Conservation (phyloP, 2,329 filamentous ascomycete species). For the Pseudopithomyces chartarum region DNA sequence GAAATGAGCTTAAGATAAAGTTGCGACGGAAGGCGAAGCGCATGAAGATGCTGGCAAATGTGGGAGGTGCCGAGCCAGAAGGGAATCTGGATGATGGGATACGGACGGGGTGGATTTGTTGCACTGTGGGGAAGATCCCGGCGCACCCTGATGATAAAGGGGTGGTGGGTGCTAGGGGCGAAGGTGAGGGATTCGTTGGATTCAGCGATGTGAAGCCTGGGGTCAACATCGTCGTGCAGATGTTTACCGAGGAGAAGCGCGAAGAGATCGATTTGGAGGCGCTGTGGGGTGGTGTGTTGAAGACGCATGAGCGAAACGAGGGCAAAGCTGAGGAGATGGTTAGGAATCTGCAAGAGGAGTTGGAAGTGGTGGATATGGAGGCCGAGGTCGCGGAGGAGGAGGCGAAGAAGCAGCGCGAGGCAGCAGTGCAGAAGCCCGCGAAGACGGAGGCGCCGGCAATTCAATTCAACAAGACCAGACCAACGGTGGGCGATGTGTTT, state of each 20-base stretch:
- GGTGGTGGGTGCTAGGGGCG: conserved; percentile 26
- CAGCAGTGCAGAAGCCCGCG: neutral
- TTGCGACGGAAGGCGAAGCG: conserved; percentile 78
- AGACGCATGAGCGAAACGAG: conserved; percentile 47
- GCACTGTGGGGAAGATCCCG: conserved; percentile 78
- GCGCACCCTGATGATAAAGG: conserved; percentile 50
- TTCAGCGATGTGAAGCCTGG: conserved; percentile 68
- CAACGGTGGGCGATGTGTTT: conserved; percentile 33
- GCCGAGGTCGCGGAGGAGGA: conserved; percentile 5
- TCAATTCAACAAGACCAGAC: conserved; percentile 23
- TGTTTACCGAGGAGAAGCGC: conserved; percentile 73
- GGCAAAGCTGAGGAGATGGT: conserved; percentile 37
- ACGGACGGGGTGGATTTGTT: conserved; percentile 93
- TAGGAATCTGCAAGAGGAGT: conserved; percentile 24
- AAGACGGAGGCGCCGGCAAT: conserved; percentile 13
- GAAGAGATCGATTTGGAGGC: conserved; percentile 69
- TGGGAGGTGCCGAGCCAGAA: conserved; percentile 59
- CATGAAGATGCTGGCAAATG: conserved; percentile 77
- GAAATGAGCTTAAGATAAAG: conserved; percentile 90
- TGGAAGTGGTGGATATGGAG: conserved; percentile 28
- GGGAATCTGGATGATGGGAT: conserved; percentile 79
- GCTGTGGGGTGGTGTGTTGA: conserved; percentile 61
- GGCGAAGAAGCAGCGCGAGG: neutral
- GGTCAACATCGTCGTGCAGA: conserved; percentile 70
- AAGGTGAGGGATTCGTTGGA: conserved; percentile 68